These are phyloP conservation scores for Fistulina hepatica DNA, from an alignment of 1,284 basidiomycete genomes.

Conservation along the genomic window DNA sequence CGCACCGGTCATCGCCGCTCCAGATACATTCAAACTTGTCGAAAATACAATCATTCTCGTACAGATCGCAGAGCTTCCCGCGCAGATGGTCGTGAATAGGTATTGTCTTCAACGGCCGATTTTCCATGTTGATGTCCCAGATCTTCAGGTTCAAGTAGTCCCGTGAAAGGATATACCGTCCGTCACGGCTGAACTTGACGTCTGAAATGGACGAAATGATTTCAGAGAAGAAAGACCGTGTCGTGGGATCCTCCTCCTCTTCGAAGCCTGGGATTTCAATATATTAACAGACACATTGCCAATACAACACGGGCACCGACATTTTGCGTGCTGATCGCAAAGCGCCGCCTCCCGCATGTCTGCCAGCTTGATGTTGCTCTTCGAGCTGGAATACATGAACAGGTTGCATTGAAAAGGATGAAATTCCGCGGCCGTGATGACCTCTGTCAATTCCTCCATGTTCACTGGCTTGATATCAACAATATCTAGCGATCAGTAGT, in stretches of 20 bases:
- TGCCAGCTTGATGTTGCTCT: constrained; percentile 99
- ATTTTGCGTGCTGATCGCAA: constrained; percentile 94
- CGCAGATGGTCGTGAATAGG: constrained; percentile 98
- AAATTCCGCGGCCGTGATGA: constrained; percentile 99
- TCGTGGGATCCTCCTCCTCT: constrained; percentile 96
- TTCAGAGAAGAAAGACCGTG: constrained; percentile 99
- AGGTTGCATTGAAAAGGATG: constrained; percentile 96
- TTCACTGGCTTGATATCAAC: constrained; percentile 99
- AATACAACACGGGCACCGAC: constrained; percentile 43
- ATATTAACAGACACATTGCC: constrained; percentile 12
- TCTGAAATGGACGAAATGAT: constrained; percentile 99
- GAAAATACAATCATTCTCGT: constrained; percentile 99
- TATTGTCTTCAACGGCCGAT: constrained; percentile 92
- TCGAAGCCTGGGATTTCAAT: constrained; percentile 65
- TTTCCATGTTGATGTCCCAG: constrained; percentile 99
- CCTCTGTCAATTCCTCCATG: constrained; percentile 99
- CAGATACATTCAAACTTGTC: constrained; percentile 99
- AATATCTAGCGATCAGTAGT: constrained; percentile 60
- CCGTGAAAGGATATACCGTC: constrained; percentile 91
- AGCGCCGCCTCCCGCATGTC: constrained; percentile 99
- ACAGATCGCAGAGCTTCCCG: constrained; percentile 95
- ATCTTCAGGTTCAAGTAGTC: constrained; percentile 98
- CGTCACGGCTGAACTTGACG: constrained; percentile 97
- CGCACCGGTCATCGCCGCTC: constrained; percentile 91
- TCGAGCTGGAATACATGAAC: constrained; percentile 99